These are phyloP conservation scores for Ceratobasidium sp. DNA, from an alignment of 1,284 basidiomycete genomes.

Conservation along the genomic window DNA sequence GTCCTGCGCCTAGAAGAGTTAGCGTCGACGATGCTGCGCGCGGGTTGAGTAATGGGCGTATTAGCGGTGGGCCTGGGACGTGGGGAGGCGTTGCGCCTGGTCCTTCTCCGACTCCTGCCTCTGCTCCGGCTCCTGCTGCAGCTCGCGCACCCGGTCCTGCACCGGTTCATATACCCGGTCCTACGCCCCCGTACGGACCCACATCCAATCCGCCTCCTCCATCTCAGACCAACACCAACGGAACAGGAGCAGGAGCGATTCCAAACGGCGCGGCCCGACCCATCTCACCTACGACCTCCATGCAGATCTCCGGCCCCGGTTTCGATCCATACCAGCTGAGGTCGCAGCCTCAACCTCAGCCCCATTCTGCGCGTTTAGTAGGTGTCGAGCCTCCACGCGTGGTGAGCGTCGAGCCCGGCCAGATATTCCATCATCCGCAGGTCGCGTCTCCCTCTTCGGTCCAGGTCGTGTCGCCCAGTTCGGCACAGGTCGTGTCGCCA, in stretches of 20 bases:
- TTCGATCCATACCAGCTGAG: slow-evolving; percentile 14
- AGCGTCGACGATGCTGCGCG: slow-evolving; percentile 20
- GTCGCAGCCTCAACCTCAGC: too few species aligned
- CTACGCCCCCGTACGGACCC: slow-evolving; percentile 7
- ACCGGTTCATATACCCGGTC: too few species aligned
- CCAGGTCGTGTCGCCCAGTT: too few species aligned
- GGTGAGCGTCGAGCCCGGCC: slow-evolving; percentile 27
- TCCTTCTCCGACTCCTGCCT: neutral
- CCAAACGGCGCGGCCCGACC: slow-evolving; percentile 17
- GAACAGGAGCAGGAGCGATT: neutral
- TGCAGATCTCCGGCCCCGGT: slow-evolving; percentile 10
- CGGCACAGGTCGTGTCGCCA: too few species aligned
- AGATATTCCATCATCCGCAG: slow-evolving; percentile 35
- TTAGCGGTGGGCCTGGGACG: slow-evolving; percentile 39
- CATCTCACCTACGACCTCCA: neutral
- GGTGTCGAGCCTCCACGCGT: neutral
- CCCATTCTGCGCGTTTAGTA: too few species aligned
- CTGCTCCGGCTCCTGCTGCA: too few species aligned
- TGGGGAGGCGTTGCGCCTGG: slow-evolving; percentile 36
- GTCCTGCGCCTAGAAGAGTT: neutral
- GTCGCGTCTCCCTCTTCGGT: neutral
- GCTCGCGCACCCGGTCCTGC: too few species aligned
- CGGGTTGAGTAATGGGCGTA: neutral
- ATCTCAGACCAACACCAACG: too few species aligned
- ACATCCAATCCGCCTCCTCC: slow-evolving; percentile 13